Evolutionary conservation across 2,329 filamentous ascomycete genomes (phyloP).

Genomic region (Tolypocladium album): DNA sequence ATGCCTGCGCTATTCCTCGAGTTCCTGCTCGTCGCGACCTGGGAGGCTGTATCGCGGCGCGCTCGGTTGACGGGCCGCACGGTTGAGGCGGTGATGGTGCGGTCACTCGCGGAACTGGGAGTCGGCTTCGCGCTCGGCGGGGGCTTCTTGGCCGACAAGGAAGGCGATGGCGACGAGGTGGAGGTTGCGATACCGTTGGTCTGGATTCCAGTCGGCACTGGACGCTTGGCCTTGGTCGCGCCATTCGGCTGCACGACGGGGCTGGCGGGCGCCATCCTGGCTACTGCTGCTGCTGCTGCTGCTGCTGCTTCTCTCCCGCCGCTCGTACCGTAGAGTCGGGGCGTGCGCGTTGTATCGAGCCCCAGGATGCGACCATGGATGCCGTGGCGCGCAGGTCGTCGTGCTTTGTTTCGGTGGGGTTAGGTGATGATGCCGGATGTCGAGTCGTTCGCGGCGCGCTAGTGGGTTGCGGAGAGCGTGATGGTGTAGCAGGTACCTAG

Average conservation of each 20-base stretch:
- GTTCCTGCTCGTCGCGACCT: constrained; percentile 28
- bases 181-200: constrained; percentile 50
- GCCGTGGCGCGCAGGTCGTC: constrained; percentile 2
- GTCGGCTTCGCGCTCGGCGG: constrained; percentile 31
- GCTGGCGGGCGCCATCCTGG: constrained; percentile 41
- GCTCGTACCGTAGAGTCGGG: constrained; percentile 4
- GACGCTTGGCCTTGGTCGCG: constrained; percentile 55
- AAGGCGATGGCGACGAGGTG: constrained; percentile 49
- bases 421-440: constrained; percentile 5
- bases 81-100: constrained; percentile 26
- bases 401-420: not conserved
- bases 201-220: constrained; percentile 53
- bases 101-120: constrained; percentile 22
- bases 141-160: constrained; percentile 44
- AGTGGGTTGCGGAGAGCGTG: constrained; percentile 9
- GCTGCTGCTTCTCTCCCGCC: constrained; percentile 5
- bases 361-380: constrained; percentile 9
- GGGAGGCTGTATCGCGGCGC: constrained; percentile 43
- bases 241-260: constrained; percentile 32
- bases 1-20: constrained; percentile 41
- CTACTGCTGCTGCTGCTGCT: constrained; percentile 1
- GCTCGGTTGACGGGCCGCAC: constrained; percentile 44
- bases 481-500: constrained; percentile 1
- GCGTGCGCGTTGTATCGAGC: constrained; percentile 1
- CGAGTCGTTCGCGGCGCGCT: constrained; percentile 8